Conservation (phyloP, 441 rosid species). For the Melastoma candidum region DNA sequence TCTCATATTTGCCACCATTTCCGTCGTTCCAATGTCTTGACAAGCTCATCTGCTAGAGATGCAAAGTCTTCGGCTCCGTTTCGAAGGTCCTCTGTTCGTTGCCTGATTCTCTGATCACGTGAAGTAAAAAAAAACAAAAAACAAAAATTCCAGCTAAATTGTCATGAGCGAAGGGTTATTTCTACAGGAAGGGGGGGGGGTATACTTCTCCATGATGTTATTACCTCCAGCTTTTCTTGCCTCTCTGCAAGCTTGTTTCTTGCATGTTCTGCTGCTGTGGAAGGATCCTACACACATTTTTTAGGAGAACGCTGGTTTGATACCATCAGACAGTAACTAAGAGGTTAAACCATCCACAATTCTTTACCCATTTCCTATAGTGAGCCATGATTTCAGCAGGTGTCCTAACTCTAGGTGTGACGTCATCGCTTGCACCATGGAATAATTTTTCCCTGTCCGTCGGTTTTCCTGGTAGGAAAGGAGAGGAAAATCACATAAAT, state of each 20-base stretch:
- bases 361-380: slow-evolving; percentile 32
- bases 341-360: slow-evolving; percentile 3
- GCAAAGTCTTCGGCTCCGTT: slow-evolving; percentile 60
- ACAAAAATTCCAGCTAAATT: background rate
- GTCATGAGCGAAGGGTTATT: background rate
- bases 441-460: slow-evolving; percentile 45
- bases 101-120: slow-evolving; percentile 39
- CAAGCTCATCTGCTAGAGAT: slow-evolving; percentile 58
- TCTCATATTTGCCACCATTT: slow-evolving; percentile 58
- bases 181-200: no score
- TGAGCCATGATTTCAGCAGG: slow-evolving; percentile 48
- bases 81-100: slow-evolving; percentile 51
- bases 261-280: slow-evolving; percentile 52
- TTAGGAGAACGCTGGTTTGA: background rate
- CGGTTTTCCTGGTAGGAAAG: slow-evolving; percentile 28
- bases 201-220: background rate
- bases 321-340: slow-evolving; percentile 6
- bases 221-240: slow-evolving; percentile 60
- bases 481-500: slow-evolving; percentile 2
- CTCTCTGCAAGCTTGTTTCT: slow-evolving; percentile 53
- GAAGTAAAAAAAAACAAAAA: slow-evolving; percentile 1
- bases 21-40: slow-evolving; percentile 54
- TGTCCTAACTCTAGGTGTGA: slow-evolving; percentile 44
- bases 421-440: slow-evolving; percentile 29
- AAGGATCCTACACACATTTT: slow-evolving; percentile 34